phyloP scores from a whole-genome alignment of 2,329 filamentous ascomycete species.

The Emergomyces pasteurianus region DNA sequence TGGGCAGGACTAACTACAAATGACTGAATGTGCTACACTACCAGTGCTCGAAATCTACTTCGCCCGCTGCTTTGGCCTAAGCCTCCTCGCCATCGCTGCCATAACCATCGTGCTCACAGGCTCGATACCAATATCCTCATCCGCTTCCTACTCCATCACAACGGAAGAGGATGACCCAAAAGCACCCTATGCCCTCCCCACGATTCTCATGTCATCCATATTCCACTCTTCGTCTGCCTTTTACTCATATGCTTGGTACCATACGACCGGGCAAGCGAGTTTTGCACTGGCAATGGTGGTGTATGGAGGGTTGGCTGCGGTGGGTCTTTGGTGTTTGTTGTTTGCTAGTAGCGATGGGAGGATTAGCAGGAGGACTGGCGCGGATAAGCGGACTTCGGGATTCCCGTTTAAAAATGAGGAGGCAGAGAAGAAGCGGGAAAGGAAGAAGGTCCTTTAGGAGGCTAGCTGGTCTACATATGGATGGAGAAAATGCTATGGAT shows the following conservation, averaged over 20 bases:
- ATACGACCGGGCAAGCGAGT: slow-evolving; percentile 41
- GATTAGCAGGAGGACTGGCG: slow-evolving; percentile 51
- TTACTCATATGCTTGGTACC: slow-evolving; percentile 58
- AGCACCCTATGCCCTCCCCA: slow-evolving; percentile 54
- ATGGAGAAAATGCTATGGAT: background rate
- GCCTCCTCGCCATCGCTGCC: slow-evolving; percentile 52
- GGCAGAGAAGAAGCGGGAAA: slow-evolving; percentile 40
- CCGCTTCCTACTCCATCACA: slow-evolving; percentile 31
- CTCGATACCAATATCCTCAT: slow-evolving; percentile 48
- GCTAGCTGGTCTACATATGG: background rate
- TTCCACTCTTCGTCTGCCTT: slow-evolving; percentile 54
- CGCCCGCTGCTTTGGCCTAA: slow-evolving; percentile 56
- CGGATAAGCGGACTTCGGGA: slow-evolving; percentile 53
- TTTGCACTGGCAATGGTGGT: slow-evolving; percentile 50
- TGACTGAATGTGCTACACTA: background rate
- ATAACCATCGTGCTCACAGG: slow-evolving; percentile 59
- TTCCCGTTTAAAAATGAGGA: slow-evolving; percentile 54
- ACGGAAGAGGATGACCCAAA: slow-evolving; percentile 35
- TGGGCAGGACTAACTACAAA: background rate
- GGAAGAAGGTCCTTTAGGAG: slow-evolving; percentile 8
- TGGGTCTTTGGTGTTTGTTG: slow-evolving; percentile 54
- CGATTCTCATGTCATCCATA: slow-evolving; percentile 51
- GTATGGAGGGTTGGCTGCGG: slow-evolving; percentile 44
- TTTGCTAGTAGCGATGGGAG: slow-evolving; percentile 46
- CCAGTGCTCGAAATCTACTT: slow-evolving; percentile 60